Conservation (phyloP, 2,329 filamentous ascomycete genomes). For the Cryphonectria nitschkei region DNA sequence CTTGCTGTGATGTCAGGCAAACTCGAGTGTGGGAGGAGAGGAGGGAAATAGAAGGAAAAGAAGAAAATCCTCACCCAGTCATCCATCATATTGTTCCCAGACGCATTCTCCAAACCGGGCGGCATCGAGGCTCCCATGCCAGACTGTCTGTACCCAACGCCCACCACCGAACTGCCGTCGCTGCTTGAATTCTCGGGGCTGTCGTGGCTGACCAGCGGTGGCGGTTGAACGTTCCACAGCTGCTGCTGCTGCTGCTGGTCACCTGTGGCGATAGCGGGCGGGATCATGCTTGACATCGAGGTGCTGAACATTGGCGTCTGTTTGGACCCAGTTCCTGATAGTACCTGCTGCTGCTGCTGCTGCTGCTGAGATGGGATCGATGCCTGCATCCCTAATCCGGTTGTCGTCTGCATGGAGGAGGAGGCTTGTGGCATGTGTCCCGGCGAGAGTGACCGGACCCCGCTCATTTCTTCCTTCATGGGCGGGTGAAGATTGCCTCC, state of each 20-base stretch:
- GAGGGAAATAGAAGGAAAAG: too few relatives aligned
- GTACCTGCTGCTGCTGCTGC: constrained; percentile 19
- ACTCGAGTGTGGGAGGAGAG: too few relatives aligned
- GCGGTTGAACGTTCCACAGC: constrained; percentile 48
- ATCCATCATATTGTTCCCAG: not conserved
- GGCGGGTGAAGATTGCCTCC: not conserved
- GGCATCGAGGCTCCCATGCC: constrained; percentile 14
- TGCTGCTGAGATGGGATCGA: not conserved
- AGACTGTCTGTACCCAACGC: constrained; percentile 26
- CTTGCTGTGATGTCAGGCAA: not conserved
- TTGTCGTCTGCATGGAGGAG: not conserved
- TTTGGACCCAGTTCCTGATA: constrained; percentile 21
- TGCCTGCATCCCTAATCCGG: constrained; percentile 6
- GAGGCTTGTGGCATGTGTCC: not conserved
- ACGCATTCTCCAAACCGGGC: not conserved
- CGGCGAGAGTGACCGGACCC: not conserved
- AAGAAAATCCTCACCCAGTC: constrained; percentile 23
- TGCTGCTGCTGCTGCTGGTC: constrained; percentile 45
- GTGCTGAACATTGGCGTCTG: constrained; percentile 10
- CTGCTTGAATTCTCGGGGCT: constrained; percentile 48
- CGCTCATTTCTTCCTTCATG: constrained; percentile 10
- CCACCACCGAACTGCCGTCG: constrained; percentile 43
- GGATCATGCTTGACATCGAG: constrained; percentile 41
- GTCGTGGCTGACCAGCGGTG: constrained; percentile 43
- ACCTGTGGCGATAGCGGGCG: constrained; percentile 52